Conservation (phyloP, 257 asterid genomes). For the Petunia secreta region DNA sequence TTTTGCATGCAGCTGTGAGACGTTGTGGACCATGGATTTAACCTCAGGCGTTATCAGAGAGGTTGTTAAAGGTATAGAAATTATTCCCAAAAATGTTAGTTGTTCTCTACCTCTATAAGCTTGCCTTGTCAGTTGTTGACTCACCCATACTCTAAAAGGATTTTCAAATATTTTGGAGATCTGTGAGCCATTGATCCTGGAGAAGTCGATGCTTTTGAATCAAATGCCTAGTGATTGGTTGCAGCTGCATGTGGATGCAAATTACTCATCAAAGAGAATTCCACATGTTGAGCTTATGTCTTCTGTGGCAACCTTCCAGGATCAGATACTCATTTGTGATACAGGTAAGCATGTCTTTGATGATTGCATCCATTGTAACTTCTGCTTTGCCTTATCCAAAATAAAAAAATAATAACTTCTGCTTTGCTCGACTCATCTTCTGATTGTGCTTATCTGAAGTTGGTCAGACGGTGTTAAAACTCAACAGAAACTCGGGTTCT, state of each 20-base stretch:
- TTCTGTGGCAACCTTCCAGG: conserved; percentile 58
- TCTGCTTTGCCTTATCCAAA: conserved; percentile 11
- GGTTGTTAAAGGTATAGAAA: conserved; percentile 65
- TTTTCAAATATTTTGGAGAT: conserved; percentile 78
- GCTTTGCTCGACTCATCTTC: conserved; percentile 33
- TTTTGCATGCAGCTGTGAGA: conserved; percentile 63
- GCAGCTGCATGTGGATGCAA: conserved; percentile 45
- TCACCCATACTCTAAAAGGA: conserved; percentile 57
- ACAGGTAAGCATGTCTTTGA: conserved; percentile 51
- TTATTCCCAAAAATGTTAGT: conserved; percentile 15
- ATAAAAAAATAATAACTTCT: not conserved
- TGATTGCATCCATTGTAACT: conserved; percentile 5
- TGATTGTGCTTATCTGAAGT: conserved; percentile 53
- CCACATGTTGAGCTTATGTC: conserved; percentile 78
- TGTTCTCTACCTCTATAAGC: conserved; percentile 9
- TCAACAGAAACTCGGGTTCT: conserved; percentile 54
- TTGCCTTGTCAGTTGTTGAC: conserved; percentile 30
- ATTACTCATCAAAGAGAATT: conserved; percentile 53
- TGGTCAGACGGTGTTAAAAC: conserved; percentile 71
- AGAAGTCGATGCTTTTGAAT: conserved; percentile 61
- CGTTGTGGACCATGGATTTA: conserved; percentile 79
- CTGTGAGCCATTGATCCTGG: conserved; percentile 70
- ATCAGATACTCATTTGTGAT: conserved; percentile 67
- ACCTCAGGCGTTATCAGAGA: conserved; percentile 65
- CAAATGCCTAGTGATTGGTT: conserved; percentile 66